Evolutionary conservation across 352 stramenopile species (phyloP), one percentile per base, ranked within the genome.

Genomic region (Thalassiosira ordinaria): DNA sequence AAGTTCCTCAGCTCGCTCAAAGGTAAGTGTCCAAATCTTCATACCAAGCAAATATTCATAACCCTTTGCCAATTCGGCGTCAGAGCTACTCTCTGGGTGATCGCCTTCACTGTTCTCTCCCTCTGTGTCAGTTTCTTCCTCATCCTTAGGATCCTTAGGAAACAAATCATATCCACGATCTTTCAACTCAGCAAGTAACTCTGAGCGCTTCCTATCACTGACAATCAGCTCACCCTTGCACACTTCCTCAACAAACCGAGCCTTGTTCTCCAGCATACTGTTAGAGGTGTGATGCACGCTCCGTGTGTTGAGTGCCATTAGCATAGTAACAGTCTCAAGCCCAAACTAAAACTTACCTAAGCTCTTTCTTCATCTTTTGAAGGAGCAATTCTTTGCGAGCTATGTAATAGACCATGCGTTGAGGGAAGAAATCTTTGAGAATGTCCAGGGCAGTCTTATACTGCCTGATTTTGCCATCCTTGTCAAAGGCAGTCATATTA

Each of bases 21-120:
- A 95, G 2, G 97, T 99, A 55, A 99, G 96, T 74, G 91, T 98
- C 95, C 98, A 97, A 64, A 99, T 93, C 71, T 98, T 98, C 91
- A 98, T 99, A 63, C 95, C 97, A 27, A 99, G 92, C 55, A 99
- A 90, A 81, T 99, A 99, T 79, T 99, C 97, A 63, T 97, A 99
- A 9, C 97, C 93, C 72, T 94, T 94, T 0, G 91, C 88, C 13
- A 97, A 79, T 37, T 91, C 76, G 24, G 82, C 77, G 75, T 92
- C 82, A 7, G 64, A 73, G 22, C 41, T 56, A 27, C 73, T 78
- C 9, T 89, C 74, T 22, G 80, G 87, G 22, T 92, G 85, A 14
- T 91, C 89, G 7, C 89, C 73, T 1, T 87, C 79, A 9, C 68
- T 73, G 2, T 89, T 86, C 0, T 88, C 77, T 0, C 89, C 81